phyloP scores from a whole-genome alignment of 2,329 filamentous ascomycete species.

The Ilyonectria sp. region DNA sequence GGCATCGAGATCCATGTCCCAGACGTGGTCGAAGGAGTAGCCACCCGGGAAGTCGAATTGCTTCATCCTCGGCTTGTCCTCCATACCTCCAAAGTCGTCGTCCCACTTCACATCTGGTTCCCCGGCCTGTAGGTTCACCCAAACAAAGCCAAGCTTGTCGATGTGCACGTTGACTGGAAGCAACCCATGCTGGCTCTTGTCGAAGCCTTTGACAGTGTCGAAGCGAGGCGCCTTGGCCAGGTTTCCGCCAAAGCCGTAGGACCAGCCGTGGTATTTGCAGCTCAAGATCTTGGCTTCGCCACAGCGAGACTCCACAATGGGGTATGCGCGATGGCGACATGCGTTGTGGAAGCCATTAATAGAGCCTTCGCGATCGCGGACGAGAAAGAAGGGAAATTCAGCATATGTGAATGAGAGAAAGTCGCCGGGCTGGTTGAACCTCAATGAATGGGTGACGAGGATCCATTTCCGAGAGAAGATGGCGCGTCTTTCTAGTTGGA shows the following conservation, averaged over 20 bases:
- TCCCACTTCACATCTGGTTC: conserved; percentile 64
- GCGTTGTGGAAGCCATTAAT: conserved; percentile 74
- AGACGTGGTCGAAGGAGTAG: conserved; percentile 70
- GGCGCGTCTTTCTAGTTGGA: conserved; percentile 67
- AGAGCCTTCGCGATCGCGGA: conserved; percentile 63
- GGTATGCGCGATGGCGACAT: conserved; percentile 73
- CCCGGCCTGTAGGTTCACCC: conserved; percentile 68
- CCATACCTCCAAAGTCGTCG: conserved; percentile 64
- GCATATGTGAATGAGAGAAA: conserved; percentile 70
- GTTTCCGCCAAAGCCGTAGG: conserved; percentile 70
- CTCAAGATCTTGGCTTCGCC: conserved; percentile 67
- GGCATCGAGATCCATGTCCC: conserved; percentile 68
- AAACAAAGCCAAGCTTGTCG: conserved; percentile 69
- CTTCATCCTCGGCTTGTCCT: conserved; percentile 60
- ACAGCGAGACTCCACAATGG: conserved; percentile 64
- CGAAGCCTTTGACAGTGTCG: conserved; percentile 68
- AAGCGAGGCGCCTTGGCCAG: conserved; percentile 74
- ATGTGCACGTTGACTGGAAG: conserved; percentile 68
- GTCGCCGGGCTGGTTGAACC: conserved; percentile 66
- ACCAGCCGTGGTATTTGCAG: conserved; percentile 76
- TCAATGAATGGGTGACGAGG: conserved; percentile 65
- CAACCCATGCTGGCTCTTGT: conserved; percentile 68
- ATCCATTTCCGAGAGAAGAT: conserved; percentile 71
- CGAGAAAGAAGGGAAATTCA: conserved; percentile 68
- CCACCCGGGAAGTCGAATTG: conserved; percentile 62